Evolutionary conservation across 2,329 filamentous ascomycete species (phyloP).

Genomic region (Sclerotinia spermophila): DNA sequence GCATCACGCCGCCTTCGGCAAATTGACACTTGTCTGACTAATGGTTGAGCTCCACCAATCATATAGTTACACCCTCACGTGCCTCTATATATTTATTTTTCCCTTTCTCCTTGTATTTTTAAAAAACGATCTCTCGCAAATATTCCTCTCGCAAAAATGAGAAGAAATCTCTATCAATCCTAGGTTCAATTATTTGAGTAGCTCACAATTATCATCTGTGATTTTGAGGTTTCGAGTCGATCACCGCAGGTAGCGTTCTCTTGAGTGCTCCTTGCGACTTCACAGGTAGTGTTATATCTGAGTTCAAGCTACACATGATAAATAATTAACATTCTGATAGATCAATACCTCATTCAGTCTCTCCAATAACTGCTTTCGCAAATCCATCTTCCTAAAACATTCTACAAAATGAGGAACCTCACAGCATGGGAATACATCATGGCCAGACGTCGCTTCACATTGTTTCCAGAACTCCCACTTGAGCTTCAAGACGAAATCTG

Average conservation of each 20-base stretch:
- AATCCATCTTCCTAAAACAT: background rate
- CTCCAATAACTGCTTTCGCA: too few relatives aligned
- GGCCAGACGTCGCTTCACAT: background rate
- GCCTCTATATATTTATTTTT: background rate
- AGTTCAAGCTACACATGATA: background rate
- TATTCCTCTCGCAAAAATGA: background rate
- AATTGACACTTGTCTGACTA: background rate
- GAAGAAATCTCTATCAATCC: background rate
- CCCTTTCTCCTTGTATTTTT: background rate
- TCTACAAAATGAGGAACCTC: background rate
- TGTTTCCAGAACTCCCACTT: background rate
- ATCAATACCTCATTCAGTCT: accelerated
- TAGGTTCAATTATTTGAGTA: background rate
- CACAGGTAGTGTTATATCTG: background rate
- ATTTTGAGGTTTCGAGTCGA: background rate
- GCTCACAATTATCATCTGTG: background rate
- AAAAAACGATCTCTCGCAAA: background rate
- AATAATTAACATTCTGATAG: background rate
- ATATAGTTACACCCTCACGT: background rate
- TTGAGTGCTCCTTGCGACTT: background rate
- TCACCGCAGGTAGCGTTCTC: background rate
- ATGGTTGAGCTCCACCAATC: background rate
- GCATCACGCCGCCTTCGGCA: background rate
- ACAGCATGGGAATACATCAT: background rate
- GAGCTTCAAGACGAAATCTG: background rate